Conservation (phyloP, 805 yeast genomes). For the Yueomyces sp. region DNA sequence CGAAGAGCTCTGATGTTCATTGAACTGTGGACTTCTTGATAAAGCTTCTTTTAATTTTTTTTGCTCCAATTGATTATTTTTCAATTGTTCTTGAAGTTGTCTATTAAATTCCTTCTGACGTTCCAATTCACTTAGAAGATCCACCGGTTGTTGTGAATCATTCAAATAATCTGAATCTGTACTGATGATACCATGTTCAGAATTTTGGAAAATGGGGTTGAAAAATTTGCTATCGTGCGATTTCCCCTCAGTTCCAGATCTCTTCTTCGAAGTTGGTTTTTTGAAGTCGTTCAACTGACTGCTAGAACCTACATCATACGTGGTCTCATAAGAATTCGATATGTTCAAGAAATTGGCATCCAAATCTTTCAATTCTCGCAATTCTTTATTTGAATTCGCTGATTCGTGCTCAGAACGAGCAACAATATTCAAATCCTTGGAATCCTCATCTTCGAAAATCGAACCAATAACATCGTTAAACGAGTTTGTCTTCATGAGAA, state of each 20-base stretch:
- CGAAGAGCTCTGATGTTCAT: background rate
- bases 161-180: background rate
- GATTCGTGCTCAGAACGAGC: background rate
- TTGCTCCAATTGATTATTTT: slow-evolving; percentile 18
- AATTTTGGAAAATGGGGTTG: background rate
- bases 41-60: slow-evolving; percentile 13
- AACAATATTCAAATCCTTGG: background rate
- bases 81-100: slow-evolving; percentile 17
- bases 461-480: background rate
- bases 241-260: background rate
- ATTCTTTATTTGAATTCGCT: no score
- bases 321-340: background rate
- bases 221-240: background rate
- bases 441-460: background rate
- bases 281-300: background rate
- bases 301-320: background rate
- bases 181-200: background rate
- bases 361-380: background rate
- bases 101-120: slow-evolving; percentile 19
- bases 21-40: background rate
- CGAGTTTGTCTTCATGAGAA: background rate
- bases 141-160: background rate
- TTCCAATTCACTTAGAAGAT: slow-evolving; percentile 4
- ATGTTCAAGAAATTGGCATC: background rate
- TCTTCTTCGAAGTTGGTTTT: no score